phyloP scores from a whole-genome alignment of 331 rosid genomes.

The Cydonia oblonga region DNA sequence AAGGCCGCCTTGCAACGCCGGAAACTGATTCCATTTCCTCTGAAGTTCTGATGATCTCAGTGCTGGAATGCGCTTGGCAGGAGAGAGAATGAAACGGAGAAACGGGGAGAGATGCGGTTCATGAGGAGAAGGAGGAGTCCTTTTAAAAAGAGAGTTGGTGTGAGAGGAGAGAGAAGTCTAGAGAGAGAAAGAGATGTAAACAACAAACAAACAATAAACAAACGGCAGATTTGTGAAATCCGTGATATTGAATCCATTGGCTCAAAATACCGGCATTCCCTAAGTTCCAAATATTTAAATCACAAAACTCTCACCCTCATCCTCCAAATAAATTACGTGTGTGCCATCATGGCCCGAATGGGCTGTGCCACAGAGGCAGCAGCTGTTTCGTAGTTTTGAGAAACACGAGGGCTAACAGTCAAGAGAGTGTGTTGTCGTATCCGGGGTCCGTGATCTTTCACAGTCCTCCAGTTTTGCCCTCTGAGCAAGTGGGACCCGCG shows the following conservation, averaged over 20 bases:
- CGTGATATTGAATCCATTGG: conserved; percentile 64
- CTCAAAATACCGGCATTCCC: conserved; percentile 31
- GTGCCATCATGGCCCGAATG: neutral
- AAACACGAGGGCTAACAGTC: neutral
- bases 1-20: conserved; percentile 28
- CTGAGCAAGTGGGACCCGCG: conserved; percentile 34
- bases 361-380: neutral
- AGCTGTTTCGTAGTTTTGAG: conserved; percentile 7
- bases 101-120: neutral
- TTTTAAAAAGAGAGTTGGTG: conserved; percentile 41
- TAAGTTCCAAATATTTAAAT: neutral
- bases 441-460: neutral
- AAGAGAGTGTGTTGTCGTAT: neutral
- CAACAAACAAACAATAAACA: conserved; percentile 5
- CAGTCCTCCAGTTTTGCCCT: no score
- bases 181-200: neutral
- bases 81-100: neutral
- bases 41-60: no score
- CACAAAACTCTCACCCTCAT: neutral
- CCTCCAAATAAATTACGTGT: neutral
- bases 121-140: conserved; percentile 3
- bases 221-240: conserved; percentile 37
- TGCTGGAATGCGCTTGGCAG: neutral
- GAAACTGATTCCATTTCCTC: conserved; percentile 30
- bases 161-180: conserved; percentile 6